Conservation (phyloP, 345 rosid species). For the Populus simonii region DNA sequence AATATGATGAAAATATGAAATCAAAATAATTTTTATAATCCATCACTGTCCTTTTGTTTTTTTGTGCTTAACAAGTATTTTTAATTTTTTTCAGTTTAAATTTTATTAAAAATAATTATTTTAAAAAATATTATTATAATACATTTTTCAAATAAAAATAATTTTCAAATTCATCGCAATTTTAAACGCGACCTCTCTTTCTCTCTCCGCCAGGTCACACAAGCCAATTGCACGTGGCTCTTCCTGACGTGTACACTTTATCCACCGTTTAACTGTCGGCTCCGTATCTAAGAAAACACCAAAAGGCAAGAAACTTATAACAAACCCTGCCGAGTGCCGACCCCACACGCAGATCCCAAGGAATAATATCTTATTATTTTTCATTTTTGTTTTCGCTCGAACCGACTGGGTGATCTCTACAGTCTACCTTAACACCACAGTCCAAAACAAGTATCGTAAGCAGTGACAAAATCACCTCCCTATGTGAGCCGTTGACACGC, state of each 20-base stretch:
- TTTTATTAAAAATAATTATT: no score
- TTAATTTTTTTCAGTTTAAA: no score
- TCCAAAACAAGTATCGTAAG: constrained; percentile 79
- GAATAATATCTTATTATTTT: background rate
- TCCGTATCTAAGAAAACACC: background rate
- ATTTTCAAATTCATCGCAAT: no score
- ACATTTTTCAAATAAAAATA: no score
- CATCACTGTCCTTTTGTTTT: no score
- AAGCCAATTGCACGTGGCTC: constrained; percentile 20
- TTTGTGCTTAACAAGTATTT: no score
- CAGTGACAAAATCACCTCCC: constrained; percentile 65
- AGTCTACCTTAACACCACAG: constrained; percentile 19
- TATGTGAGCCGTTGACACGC: constrained; percentile 41
- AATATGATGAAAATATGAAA: no score
- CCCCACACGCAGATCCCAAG: constrained; percentile 28
- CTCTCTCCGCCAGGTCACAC: background rate
- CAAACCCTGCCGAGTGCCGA: constrained; percentile 25
- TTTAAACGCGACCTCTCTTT: no score
- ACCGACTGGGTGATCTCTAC: constrained; percentile 3
- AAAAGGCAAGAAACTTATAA: background rate
- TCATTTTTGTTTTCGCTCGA: background rate
- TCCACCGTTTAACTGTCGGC: constrained; percentile 36
- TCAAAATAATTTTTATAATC: no score
- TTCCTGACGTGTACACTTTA: constrained; percentile 2
- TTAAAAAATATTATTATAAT: no score